Evolutionary conservation across 2,329 filamentous ascomycete species (phyloP).

Genomic region (Microcyclospora pomicola): DNA sequence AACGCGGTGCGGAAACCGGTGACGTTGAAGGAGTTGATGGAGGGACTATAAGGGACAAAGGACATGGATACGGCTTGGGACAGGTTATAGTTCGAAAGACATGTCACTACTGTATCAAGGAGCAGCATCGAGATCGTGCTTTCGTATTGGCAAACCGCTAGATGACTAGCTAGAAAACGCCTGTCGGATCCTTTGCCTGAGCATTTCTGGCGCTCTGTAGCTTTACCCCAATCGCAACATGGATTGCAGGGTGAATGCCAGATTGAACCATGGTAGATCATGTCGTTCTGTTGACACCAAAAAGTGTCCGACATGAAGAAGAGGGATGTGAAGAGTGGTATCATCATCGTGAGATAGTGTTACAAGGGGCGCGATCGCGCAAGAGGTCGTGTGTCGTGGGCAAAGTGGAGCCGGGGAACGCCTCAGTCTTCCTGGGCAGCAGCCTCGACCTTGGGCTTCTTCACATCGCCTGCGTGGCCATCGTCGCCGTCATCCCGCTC

Average conservation of each 20-base stretch:
- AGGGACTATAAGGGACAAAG: constrained; percentile 24
- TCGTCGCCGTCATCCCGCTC: constrained; percentile 3
- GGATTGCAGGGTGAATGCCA: too few species aligned
- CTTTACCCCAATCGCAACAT: too few species aligned
- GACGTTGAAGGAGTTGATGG: constrained; percentile 64
- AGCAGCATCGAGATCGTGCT: not conserved
- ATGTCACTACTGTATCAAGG: not conserved
- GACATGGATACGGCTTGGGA: constrained; percentile 28
- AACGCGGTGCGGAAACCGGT: constrained; percentile 87
- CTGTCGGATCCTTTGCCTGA: not conserved
- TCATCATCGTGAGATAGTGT: too few species aligned
- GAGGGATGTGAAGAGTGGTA: too few species aligned
- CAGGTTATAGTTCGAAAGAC: constrained; percentile 9
- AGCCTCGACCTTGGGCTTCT: constrained; percentile 2
- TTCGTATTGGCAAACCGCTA: not conserved
- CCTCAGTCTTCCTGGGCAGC: too few species aligned
- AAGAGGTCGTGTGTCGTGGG: too few species aligned
- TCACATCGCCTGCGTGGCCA: constrained; percentile 2
- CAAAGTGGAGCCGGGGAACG: too few species aligned
- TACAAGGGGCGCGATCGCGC: too few species aligned
- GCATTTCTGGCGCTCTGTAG: too few species aligned
- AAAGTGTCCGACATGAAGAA: too few species aligned
- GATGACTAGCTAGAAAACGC: not conserved
- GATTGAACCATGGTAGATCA: too few species aligned
- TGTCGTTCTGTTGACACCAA: too few species aligned